phyloP scores from a whole-genome alignment of 2,329 filamentous ascomycete species.

The Penicillium sp. region DNA sequence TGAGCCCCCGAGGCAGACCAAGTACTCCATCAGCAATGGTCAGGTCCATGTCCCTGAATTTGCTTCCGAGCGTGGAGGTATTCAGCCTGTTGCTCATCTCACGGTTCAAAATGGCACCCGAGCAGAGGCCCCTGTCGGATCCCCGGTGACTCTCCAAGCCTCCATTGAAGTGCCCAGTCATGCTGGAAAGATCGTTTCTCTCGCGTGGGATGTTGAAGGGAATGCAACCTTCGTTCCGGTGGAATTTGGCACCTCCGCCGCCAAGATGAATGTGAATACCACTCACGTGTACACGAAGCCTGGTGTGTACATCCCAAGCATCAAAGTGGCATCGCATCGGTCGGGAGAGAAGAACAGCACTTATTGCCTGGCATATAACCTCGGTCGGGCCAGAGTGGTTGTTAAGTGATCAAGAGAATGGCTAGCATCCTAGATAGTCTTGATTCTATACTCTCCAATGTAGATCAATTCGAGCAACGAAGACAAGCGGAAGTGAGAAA shows the following conservation, averaged over 20 bases:
- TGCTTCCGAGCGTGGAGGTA: neutral
- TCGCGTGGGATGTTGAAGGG: neutral
- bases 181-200: neutral
- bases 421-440: no score
- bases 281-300: neutral
- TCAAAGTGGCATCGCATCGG: neutral
- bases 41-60: neutral
- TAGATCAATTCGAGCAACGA: no score
- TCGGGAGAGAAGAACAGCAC: neutral
- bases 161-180: neutral
- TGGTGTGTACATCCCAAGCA: neutral
- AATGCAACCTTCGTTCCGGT: neutral
- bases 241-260: neutral
- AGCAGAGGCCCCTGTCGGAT: neutral
- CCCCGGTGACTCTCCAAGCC: neutral
- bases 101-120: neutral
- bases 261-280: constrained; percentile 1
- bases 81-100: neutral
- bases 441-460: no score
- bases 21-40: neutral
- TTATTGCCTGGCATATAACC: neutral
- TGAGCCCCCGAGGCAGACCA: neutral
- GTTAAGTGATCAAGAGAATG: neutral
- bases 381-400: neutral
- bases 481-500: no score